A percentile compares a stretch with the other conserved stretches of the same genome.
Conservation (phyloP, 2,329 filamentous ascomycete species). For the Ascochyta pisi region DNA sequence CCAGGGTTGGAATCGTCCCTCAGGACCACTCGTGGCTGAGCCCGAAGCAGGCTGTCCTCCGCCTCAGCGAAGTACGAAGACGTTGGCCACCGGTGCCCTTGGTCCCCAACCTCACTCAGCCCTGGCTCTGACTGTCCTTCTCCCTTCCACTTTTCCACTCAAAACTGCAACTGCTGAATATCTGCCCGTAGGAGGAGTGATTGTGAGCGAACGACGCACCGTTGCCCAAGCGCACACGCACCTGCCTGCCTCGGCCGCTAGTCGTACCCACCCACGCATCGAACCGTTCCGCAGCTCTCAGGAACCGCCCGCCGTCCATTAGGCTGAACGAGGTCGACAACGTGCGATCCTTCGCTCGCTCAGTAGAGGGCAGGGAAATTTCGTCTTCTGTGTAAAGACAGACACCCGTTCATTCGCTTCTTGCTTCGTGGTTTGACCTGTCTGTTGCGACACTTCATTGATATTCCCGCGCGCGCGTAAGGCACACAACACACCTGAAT, state of each 20-base stretch:
- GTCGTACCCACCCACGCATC: constrained; percentile 18
- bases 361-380: neutral
- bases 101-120: constrained; percentile 17
- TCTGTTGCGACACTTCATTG: constrained; percentile 4
- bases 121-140: constrained; percentile 14
- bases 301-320: constrained; percentile 17
- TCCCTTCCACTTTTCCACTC: constrained; percentile 1
- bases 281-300: constrained; percentile 17
- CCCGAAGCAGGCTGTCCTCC: constrained; percentile 19
- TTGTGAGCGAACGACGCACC: constrained; percentile 2
- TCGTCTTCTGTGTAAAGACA: neutral
- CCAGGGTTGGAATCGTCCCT: constrained; percentile 14
- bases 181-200: neutral
- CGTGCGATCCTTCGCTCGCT: constrained; percentile 14
- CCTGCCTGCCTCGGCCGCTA: constrained; percentile 18
- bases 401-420: constrained; percentile 10
- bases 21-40: constrained; percentile 17
- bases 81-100: constrained; percentile 15
- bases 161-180: neutral
- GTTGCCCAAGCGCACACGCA: constrained; percentile 6
- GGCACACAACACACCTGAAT: constrained; percentile 28
- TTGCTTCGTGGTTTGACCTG: neutral
- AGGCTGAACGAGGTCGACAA: constrained; percentile 16
- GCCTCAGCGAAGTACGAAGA: constrained; percentile 23
- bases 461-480: constrained; percentile 10